Percentiles rank a stretch among this genome's conserved stretches.
Evolutionary conservation across 1,284 basidiomycete species (phyloP).

Genomic region (Jaminaea rosea): DNA sequence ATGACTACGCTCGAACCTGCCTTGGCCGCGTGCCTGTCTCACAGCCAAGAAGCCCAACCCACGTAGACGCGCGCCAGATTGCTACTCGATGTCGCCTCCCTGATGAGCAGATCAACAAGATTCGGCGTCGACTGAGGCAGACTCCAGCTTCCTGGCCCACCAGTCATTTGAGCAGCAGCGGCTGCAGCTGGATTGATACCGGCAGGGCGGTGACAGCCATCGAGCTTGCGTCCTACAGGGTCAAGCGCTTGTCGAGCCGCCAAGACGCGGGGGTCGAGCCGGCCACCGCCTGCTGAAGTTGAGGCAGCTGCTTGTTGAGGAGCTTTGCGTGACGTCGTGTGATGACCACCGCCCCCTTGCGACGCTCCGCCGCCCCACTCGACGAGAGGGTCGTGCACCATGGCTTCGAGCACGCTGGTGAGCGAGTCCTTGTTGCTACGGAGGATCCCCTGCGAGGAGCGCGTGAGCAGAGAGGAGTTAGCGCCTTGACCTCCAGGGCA

Average conservation of each 20-base stretch:
- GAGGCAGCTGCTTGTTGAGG: conserved; percentile 5
- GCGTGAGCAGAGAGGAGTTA: too few relatives aligned
- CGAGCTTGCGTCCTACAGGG: conserved; percentile 39
- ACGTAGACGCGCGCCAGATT: conserved; percentile 43
- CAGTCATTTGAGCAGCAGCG: background rate
- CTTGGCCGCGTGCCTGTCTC: background rate
- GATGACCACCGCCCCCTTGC: background rate
- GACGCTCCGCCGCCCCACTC: conserved; percentile 70
- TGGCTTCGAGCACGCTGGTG: conserved; percentile 93
- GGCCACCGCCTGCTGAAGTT: conserved; percentile 6
- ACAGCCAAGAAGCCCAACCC: conserved; percentile 24
- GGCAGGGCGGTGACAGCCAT: conserved; percentile 23
- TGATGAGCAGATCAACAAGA: conserved; percentile 42
- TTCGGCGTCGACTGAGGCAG: conserved; percentile 37
- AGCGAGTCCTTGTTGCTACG: conserved; percentile 85
- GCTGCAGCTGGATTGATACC: background rate
- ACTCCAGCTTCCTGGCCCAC: conserved; percentile 7
- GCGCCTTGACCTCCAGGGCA: too few relatives aligned
- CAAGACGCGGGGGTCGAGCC: conserved; percentile 26
- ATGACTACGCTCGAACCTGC: too few relatives aligned
- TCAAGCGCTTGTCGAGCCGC: conserved; percentile 39
- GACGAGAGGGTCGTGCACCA: conserved; percentile 92
- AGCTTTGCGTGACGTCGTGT: background rate
- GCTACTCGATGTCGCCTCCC: conserved; percentile 34
- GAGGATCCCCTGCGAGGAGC: too few relatives aligned